Percentiles rank a stretch among this genome's conserved stretches.
Evolutionary conservation across 495 filamentous ascomycete species (phyloP).

Genomic region (Sabuloglossum arenarium): DNA sequence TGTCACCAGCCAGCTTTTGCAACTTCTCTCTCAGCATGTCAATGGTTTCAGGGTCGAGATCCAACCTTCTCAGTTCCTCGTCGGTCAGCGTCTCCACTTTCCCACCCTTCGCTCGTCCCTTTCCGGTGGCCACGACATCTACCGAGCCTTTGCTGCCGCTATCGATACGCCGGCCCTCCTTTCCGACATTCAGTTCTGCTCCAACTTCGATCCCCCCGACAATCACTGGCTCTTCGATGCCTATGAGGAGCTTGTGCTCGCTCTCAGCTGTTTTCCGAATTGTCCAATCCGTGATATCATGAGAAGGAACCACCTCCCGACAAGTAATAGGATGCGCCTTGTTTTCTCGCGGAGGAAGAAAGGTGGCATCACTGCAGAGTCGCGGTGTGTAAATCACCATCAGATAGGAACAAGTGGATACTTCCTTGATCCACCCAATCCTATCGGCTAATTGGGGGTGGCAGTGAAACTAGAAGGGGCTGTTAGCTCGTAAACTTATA

Average conservation of each 20-base stretch:
- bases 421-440: conserved; percentile 89
- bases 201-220: conserved; percentile 42
- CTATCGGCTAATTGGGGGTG: conserved; percentile 59
- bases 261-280: conserved; percentile 24
- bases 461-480: conserved; percentile 69
- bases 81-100: conserved; percentile 29
- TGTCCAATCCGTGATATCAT: conserved; percentile 37
- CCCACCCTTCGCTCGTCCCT: conserved; percentile 31
- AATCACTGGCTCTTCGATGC: conserved; percentile 10
- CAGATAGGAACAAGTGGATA: conserved; percentile 80
- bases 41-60: conserved; percentile 45
- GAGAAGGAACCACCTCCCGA: conserved; percentile 41
- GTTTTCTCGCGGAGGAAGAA: conserved; percentile 66
- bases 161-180: conserved; percentile 34
- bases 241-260: conserved; percentile 19
- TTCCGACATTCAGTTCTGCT: conserved; percentile 32
- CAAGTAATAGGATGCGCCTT: conserved; percentile 63
- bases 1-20: conserved; percentile 26
- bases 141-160: conserved; percentile 17
- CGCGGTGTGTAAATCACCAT: conserved; percentile 90
- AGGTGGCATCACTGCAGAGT: conserved; percentile 82
- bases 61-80: conserved; percentile 44
- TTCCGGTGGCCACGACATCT: conserved; percentile 14
- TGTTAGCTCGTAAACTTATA: not conserved
- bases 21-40: conserved; percentile 40